Conservation (phyloP, 176 grass and related monocot species). For the Aechmea fasciata region DNA sequence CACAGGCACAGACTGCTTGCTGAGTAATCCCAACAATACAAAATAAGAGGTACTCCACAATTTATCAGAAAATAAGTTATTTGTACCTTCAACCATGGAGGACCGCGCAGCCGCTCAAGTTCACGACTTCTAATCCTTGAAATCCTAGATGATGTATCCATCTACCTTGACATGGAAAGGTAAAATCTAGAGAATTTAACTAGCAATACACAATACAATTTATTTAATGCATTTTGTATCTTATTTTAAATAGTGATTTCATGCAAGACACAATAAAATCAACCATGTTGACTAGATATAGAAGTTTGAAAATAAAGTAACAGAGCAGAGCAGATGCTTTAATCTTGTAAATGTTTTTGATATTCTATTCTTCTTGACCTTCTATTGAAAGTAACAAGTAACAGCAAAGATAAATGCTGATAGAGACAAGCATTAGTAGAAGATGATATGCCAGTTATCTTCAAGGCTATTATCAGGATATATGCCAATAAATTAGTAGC, state of each 20-base stretch:
- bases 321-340: neutral
- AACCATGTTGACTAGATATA: neutral
- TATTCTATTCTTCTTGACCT: neutral
- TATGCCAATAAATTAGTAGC: conserved; percentile 13
- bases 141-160: conserved; percentile 95
- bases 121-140: conserved; percentile 95
- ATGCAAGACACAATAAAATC: neutral
- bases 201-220: conserved; percentile 4
- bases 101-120: conserved; percentile 70
- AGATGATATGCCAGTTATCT: neutral
- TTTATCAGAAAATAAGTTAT: conserved; percentile 11
- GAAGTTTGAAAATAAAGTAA: neutral
- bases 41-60: conserved; percentile 9
- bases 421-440: neutral
- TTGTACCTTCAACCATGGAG: conserved; percentile 82
- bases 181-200: conserved; percentile 18
- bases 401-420: neutral
- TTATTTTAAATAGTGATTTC: neutral
- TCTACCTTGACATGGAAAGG: conserved; percentile 43
- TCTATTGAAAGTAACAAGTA: neutral
- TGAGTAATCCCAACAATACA: neutral
- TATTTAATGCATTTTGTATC: neutral
- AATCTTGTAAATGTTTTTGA: neutral
- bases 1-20: neutral
- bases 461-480: neutral